Base-by-base conservation (phyloP, 768 basidiomycete species). In the Cytidiella melzeri region DNA sequence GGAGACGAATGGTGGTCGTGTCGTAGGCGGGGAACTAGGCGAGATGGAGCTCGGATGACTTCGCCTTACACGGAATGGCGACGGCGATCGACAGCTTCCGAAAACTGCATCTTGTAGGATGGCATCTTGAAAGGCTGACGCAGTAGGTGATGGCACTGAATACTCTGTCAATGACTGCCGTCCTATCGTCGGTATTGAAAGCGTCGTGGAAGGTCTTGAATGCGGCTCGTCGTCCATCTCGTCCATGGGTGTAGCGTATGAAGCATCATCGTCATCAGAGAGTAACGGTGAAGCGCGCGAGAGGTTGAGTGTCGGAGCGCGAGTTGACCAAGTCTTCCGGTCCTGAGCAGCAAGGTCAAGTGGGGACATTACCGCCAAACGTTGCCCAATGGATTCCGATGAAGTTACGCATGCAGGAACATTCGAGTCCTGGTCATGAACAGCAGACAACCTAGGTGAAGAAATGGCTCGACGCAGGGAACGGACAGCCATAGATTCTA, bases 41-140 rank as follows among this genome's bases (percentile, higher is more conserved):
- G 45, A 25, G 12, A 50, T 39, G 9, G 53, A 30, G n/a, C 43
- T 46, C 6, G 26, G 24, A 21, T 53, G 40, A 34, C 52, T 53
- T 20, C 52, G 27, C 18, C 52, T 48, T 42, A 48, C 42, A 21
- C 47, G 43, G 41, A 60, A 18, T 7, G 51, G 45, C 18, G 61
- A 61, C 2, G 57, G 59, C 25, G 58, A 47, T 19, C 62, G 57
- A 56, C 48, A 60, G 42, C 56, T 61, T 20, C 52, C 61, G 41
- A 69, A 72, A 37, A 77, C 61, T 13, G 73, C 77, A 34, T 34
- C 30, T 15, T 34, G 30, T 15, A 34, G 7, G 9, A 34, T 34
- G 15, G 30, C 30, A 55, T 87, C 84, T 23, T 79, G 77, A 67
- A 90, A 90, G n/a, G 83, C 84, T n/a, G 87, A 88, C 5, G 74